Evolutionary conservation across 163 green algal genomes (phyloP), one percentile per base, ranked within the genome.

Genomic region (Volvox carteri): DNA sequence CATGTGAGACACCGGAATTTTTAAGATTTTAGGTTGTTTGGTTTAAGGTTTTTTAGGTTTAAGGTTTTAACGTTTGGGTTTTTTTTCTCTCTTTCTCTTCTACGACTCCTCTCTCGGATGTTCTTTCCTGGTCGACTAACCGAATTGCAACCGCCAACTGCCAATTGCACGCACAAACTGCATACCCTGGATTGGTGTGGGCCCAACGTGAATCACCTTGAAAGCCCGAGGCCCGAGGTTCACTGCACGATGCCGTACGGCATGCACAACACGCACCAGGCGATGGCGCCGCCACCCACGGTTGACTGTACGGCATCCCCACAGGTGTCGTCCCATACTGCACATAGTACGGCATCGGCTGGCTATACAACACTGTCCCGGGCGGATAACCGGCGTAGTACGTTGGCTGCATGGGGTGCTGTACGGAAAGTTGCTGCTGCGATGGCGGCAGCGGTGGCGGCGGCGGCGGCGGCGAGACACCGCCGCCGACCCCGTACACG

Each of bases 311-410:
- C 78, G 52, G 77, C 33, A 56, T 28, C 2, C 19, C 77, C 18
- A 35, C 19, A 73, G 46, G 52, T 37, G 35, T 2, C 44, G 74
- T 2, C 7, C 44, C 74, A 52, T 85, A 85, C 50, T 30, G 44
- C 4, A n/a, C 33, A 33, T 84, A 84, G 46, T 84, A 84, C 75
- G 48, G 30, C 48, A 52, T 23, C 48, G 33, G 75, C 35, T 80
- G 73, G 39, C 39, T 30, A n/a, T 81, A 81, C 44, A n/a, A 8
- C 1, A 81, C 44, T 12, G 44, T 28, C 25, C 44, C 73, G 5
- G 44, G 73, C 44, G 73, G 73, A 46, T 81, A 81, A 9, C 73
- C 73, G 0, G 73, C 25, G 42, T 81, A 78, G 70, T 58, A 78
- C 39, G 70, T n/a, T 23, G 35, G 67, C 37, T 50, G 67, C 3